Evolutionary conservation across 2,329 filamentous ascomycete genomes (phyloP).

Genomic region (Davidsoniella neocaledoniae): DNA sequence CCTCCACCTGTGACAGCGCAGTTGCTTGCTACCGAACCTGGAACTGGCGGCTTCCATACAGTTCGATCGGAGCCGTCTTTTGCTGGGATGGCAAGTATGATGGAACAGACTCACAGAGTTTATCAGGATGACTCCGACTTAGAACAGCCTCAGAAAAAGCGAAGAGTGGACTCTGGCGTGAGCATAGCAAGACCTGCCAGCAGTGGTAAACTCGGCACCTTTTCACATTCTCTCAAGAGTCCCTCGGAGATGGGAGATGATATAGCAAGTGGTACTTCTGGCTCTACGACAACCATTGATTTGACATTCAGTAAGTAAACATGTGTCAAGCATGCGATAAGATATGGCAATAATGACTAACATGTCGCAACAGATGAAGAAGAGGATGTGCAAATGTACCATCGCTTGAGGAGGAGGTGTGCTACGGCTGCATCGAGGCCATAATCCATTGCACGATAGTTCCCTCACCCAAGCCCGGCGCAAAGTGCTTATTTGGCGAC

Average conservation of each 20-base stretch:
- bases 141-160: slow-evolving; percentile 10
- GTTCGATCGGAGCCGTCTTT: slow-evolving; percentile 12
- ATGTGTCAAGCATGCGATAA: neutral
- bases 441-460: slow-evolving; percentile 50
- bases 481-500: slow-evolving; percentile 39
- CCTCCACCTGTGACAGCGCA: neutral
- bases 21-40: slow-evolving; percentile 1
- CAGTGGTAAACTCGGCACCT: neutral
- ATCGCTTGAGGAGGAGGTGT: slow-evolving; percentile 55
- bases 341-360: too few species aligned
- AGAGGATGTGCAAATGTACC: slow-evolving; percentile 38
- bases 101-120: slow-evolving; percentile 3
- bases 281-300: slow-evolving; percentile 34
- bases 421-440: slow-evolving; percentile 61
- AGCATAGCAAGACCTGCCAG: slow-evolving; percentile 4
- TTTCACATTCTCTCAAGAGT: neutral
- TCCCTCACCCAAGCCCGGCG: slow-evolving; percentile 49
- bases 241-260: neutral
- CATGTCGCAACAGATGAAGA: slow-evolving; percentile 29
- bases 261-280: too few species aligned
- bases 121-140: slow-evolving; percentile 4
- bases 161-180: slow-evolving; percentile 6
- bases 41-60: slow-evolving; percentile 4
- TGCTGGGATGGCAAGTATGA: slow-evolving; percentile 5
- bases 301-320: slow-evolving; percentile 33